phyloP scores from a whole-genome alignment of 2,329 filamentous ascomycete genomes.

The Hymenoscyphus scutula region DNA sequence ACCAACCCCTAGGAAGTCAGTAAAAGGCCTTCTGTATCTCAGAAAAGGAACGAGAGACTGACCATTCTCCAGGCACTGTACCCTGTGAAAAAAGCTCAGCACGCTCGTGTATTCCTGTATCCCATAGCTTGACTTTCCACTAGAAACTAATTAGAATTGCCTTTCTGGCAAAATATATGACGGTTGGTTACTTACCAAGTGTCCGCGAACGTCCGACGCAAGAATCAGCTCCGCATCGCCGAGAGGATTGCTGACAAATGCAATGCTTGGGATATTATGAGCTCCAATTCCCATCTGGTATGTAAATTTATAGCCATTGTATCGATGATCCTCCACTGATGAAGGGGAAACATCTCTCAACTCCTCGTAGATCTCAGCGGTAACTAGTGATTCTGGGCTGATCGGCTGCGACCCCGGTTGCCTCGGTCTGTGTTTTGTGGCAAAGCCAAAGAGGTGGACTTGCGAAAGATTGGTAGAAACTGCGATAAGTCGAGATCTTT shows the following conservation, averaged over 20 bases:
- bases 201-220: conserved; percentile 31
- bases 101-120: neutral
- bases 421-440: conserved; percentile 19
- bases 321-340: neutral
- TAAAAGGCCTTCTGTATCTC: neutral
- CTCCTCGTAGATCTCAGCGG: neutral
- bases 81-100: neutral
- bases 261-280: conserved; percentile 34
- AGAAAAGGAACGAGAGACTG: neutral
- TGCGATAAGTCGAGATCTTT: conserved; percentile 78
- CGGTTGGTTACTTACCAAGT: conserved; percentile 17
- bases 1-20: conserved; percentile 3
- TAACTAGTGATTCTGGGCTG: neutral
- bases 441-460: conserved; percentile 55
- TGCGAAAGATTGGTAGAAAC: conserved; percentile 71
- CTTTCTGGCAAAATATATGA: neutral
- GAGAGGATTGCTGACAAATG: conserved; percentile 26
- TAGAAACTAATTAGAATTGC: neutral
- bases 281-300: conserved; percentile 16
- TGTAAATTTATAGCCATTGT: conserved; percentile 14
- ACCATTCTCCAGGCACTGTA: neutral
- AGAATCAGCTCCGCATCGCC: conserved; percentile 27
- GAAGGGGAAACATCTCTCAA: neutral
- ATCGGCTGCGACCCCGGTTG: neutral
- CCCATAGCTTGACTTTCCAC: conserved; percentile 5